A percentile compares a stretch with the other conserved stretches of the same genome.
Conservation (phyloP, 2,329 filamentous ascomycete species). For the Mariannaea elegans region DNA sequence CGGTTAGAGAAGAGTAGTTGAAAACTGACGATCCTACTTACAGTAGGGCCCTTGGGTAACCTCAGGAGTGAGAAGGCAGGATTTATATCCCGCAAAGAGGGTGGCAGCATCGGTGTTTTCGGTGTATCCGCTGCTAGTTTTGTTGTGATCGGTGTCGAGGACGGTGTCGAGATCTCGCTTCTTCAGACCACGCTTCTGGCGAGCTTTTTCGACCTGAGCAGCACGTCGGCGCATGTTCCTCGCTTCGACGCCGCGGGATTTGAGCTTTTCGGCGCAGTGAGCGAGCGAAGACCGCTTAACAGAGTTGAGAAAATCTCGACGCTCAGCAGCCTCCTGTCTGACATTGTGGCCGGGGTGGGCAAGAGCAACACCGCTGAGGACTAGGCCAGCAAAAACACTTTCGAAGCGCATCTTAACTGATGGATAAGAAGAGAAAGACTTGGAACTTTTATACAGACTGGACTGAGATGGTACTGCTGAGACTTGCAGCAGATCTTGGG, state of each 20-base stretch:
- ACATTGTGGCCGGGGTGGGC: conserved; percentile 61
- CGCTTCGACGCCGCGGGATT: conserved; percentile 55
- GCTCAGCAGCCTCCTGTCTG: conserved; percentile 58
- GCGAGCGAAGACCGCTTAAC: conserved; percentile 52
- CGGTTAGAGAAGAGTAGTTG: neutral
- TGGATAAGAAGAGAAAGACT: neutral
- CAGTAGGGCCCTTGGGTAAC: conserved; percentile 60
- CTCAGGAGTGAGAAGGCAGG: conserved; percentile 60
- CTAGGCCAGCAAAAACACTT: conserved; percentile 22
- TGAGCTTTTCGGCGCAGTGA: conserved; percentile 58
- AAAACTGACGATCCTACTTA: conserved; percentile 14
- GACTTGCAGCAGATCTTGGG: conserved; percentile 11
- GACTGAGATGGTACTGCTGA: conserved; percentile 2
- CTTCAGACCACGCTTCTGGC: conserved; percentile 47
- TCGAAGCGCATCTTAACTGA: conserved; percentile 22
- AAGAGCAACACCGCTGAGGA: conserved; percentile 27
- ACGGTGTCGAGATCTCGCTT: conserved; percentile 45
- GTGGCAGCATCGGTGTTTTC: conserved; percentile 41
- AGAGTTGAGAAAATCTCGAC: conserved; percentile 53
- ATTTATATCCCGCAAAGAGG: conserved; percentile 51
- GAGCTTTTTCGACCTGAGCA: conserved; percentile 51
- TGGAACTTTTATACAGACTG: neutral
- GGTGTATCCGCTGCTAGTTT: conserved; percentile 46
- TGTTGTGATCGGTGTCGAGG: conserved; percentile 49
- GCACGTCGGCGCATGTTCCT: conserved; percentile 56